Base-by-base conservation (phyloP, 2,329 filamentous ascomycete species). In the Fusarium robinianum region DNA sequence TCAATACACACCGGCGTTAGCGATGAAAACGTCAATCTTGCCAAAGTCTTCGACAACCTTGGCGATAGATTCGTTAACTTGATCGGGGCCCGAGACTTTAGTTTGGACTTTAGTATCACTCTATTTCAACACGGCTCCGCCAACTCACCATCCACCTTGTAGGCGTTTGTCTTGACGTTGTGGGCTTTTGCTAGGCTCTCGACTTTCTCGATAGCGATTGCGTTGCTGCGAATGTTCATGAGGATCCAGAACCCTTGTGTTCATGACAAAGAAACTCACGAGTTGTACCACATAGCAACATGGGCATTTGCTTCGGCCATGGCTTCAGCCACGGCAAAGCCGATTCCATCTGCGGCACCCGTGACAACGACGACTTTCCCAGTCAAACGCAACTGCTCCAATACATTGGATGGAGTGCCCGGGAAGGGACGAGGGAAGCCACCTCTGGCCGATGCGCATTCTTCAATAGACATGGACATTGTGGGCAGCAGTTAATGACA, bases 341-440 rank as follows among this genome's bases (percentile, higher is more conserved):
- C 74, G 26, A 77, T 69, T 0, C 74, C 74, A 26, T 74, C 72
- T 0, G 71, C 67, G 1, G 72, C 73, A 5, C 74, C 74, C 0
- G 64, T 76, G 1, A 77, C 61, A n/a, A 70, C 66, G 0, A 70
- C 67, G 41, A 71, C 66, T 42, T 67, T 75, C 7, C 66, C 72
- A 5, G 55, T 63, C 55, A 77, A 60, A 10, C 58, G 61, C 32
- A 77, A 64, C 35, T 77, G 74, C 29, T 75, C 66, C 2, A 75
- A 35, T 2, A 75, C 74, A 42, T 75, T 75, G 23, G 43, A 40
- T 4, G 60, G 49, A 5, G 53, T 60, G 25, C 52, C 31, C 3
- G 58, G 58, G 32, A 61, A 61, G 3, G 61, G 53, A 17, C 46
- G 49, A 8, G 62, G 62, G 24, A 62, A 63, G 3, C 52, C 52